Evolutionary conservation across 768 basidiomycete species (phyloP).

Genomic region (Tricholoma sp.): DNA sequence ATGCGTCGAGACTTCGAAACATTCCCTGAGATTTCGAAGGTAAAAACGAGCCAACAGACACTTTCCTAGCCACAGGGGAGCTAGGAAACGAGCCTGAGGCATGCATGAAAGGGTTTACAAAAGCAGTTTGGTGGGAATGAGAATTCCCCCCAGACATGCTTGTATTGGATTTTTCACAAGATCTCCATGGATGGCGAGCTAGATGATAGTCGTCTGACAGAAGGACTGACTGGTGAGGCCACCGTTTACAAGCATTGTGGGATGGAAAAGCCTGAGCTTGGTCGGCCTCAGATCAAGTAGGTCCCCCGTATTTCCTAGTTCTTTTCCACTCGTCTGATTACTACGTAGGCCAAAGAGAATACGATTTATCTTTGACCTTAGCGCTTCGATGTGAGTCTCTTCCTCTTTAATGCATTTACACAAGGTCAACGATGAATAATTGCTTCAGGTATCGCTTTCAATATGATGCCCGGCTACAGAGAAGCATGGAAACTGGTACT

Average conservation of each 20-base stretch:
- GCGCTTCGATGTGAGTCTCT: constrained; percentile 53
- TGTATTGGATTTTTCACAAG: too few species aligned
- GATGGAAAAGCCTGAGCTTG: constrained; percentile 65
- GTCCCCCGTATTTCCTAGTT: not conserved
- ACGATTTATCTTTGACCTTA: constrained; percentile 64
- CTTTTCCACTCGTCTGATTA: not conserved
- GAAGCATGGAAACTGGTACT: constrained; percentile 62
- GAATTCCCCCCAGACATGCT: too few species aligned
- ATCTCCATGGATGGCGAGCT: constrained; percentile 70
- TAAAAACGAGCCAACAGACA: too few species aligned
- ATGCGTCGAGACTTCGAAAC: too few species aligned
- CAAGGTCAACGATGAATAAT: not conserved
- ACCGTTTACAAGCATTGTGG: constrained; percentile 67
- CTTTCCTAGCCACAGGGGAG: too few species aligned
- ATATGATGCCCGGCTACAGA: constrained; percentile 58
- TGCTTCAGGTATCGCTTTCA: constrained; percentile 61
- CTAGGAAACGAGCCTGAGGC: too few species aligned
- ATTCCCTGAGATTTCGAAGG: too few species aligned
- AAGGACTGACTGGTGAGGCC: constrained; percentile 63
- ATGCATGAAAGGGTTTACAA: too few species aligned
- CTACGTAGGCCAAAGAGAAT: constrained; percentile 55
- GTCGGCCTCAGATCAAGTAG: constrained; percentile 64
- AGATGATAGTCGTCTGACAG: constrained; percentile 60
- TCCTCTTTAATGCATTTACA: not conserved
- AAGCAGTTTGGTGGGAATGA: too few species aligned